Evolutionary conservation across 1,284 basidiomycete genomes (phyloP), one percentile per base, ranked within the genome.

Genomic region (Grifola frondosa): DNA sequence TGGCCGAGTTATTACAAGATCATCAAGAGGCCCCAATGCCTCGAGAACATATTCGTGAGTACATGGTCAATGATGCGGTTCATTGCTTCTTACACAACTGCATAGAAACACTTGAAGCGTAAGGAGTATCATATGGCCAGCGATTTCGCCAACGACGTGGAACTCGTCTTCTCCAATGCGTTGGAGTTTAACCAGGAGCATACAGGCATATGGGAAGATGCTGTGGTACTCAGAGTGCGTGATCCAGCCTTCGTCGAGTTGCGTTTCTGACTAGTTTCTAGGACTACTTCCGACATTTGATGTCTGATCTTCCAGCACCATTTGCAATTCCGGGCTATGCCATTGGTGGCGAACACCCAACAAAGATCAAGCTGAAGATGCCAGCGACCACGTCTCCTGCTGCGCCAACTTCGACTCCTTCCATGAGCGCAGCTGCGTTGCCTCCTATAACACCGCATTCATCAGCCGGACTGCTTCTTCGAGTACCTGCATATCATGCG

Each of bases 141-240:
- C 5, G 83, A 88, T 28, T 93, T 95, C 59, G 86, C 87, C 39
- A 78, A 80, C 22, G 94, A 97, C 52, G 84, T 94, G 6, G 91
- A 94, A 58, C 78, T 92, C 31, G 87, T 97, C 34, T 96, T 94
- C 67, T 78, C 81, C n/a, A 97, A 97, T 62, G 94, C 94, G 3
- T 75, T 91, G 63, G 67, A 76, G 39, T 91, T 89, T 66, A 91
- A 91, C 53, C 79, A 78, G 53, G 88, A 91, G 19, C 75, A 84
- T 56, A 88, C 83, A 17, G 71, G 64, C 42, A 85, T 91, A 28
- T 90, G 84, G 81, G 78, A 88, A 52, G 86, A 88, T 57, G 87
- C 88, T 12, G 57, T 73, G 17, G 60, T 68, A 8, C 70, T 91
- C 25, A 72, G 80, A 54, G 88, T 88, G 61, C 37, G 77, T 66